phyloP scores from a whole-genome alignment of 2,329 filamentous ascomycete species.

The Xylaria sp. region DNA sequence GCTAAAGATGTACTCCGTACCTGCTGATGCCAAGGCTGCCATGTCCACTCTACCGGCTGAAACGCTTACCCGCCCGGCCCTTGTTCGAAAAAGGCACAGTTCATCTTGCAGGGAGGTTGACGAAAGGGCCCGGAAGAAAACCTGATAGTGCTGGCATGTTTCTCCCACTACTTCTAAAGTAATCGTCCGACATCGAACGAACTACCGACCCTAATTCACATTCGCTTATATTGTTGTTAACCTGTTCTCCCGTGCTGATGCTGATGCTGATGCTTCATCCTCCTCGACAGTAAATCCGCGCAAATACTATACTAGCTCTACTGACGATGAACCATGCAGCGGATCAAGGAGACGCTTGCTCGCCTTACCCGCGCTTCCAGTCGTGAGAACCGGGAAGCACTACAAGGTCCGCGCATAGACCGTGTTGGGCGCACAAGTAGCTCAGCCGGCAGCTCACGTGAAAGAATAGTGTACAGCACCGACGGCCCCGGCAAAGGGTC shows the following conservation, averaged over 20 bases:
- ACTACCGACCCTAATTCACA: not conserved
- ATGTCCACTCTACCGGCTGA: slow-evolving; percentile 18
- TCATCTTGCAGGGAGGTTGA: slow-evolving; percentile 5
- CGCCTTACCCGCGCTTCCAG: slow-evolving; percentile 27
- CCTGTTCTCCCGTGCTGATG: too few species aligned
- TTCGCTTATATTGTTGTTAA: not conserved
- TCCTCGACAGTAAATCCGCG: slow-evolving; percentile 6
- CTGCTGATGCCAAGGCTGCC: slow-evolving; percentile 6
- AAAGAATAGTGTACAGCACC: slow-evolving; percentile 22
- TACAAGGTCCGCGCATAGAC: slow-evolving; percentile 25
- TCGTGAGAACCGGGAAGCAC: slow-evolving; percentile 25
- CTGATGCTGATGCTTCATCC: not conserved
- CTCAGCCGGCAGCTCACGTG: slow-evolving; percentile 27
- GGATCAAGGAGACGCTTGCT: slow-evolving; percentile 31
- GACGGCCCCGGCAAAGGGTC: slow-evolving; percentile 25
- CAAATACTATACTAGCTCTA: not conserved
- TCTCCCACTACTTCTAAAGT: not conserved
- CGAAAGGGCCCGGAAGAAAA: slow-evolving; percentile 2
- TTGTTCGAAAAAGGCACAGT: slow-evolving; percentile 7
- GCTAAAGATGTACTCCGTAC: slow-evolving; percentile 1
- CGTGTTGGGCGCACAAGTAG: slow-evolving; percentile 29
- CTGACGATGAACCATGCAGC: slow-evolving; percentile 28
- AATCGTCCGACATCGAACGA: not conserved
- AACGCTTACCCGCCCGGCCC: slow-evolving; percentile 16
- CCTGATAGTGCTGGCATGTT: not conserved